Conservation (phyloP, 2,329 filamentous ascomycete genomes). For the Fusarium luffae region DNA sequence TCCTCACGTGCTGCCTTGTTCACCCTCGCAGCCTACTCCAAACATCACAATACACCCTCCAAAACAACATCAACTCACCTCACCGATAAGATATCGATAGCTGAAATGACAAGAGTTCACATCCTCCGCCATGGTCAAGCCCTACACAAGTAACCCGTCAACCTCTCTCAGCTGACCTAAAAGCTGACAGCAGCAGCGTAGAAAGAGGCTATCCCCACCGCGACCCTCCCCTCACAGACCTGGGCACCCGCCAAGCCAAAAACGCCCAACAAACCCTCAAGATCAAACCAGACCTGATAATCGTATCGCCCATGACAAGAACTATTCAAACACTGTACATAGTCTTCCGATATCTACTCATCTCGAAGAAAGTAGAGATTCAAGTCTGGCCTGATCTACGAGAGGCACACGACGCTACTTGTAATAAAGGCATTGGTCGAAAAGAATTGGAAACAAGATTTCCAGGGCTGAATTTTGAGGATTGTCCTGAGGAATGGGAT, state of each 20-base stretch:
- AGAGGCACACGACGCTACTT: slow-evolving; percentile 41
- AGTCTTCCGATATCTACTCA: slow-evolving; percentile 24
- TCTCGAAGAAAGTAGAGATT: background rate
- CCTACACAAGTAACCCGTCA: slow-evolving; percentile 15
- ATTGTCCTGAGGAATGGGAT: slow-evolving; percentile 35
- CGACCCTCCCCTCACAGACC: slow-evolving; percentile 32
- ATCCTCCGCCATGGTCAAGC: slow-evolving; percentile 31
- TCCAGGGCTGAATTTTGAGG: slow-evolving; percentile 33
- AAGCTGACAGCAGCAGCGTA: slow-evolving; percentile 20
- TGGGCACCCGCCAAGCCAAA: slow-evolving; percentile 19
- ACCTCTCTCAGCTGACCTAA: too few species aligned
- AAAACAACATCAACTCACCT: background rate
- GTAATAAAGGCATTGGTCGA: slow-evolving; percentile 38
- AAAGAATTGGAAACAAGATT: slow-evolving; percentile 30
- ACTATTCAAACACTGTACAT: slow-evolving; percentile 40
- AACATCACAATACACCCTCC: background rate
- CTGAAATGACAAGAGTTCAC: slow-evolving; percentile 21
- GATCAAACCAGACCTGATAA: slow-evolving; percentile 16
- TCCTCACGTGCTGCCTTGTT: background rate
- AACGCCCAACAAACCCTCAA: background rate
- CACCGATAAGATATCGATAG: background rate
- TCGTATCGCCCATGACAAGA: slow-evolving; percentile 32
- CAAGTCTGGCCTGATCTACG: slow-evolving; percentile 43
- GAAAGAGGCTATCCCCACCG: slow-evolving; percentile 33
- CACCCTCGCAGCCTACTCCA: background rate